Conservation (phyloP, 2,329 filamentous ascomycete species). For the Ceratocystis lukuohia region DNA sequence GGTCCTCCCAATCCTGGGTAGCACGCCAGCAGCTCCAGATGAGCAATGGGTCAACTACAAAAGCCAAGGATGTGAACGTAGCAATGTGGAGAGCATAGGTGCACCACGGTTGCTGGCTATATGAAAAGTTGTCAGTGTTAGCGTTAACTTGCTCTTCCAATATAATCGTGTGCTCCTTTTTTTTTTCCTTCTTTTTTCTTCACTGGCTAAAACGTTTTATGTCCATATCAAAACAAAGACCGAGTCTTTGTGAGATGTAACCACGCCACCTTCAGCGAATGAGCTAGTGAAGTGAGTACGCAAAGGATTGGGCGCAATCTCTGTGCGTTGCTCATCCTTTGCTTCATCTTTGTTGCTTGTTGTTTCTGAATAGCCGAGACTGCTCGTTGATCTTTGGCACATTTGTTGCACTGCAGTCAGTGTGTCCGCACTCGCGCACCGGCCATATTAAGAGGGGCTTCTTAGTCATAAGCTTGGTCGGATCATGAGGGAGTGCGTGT, state of each 20-base stretch:
- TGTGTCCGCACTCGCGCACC: not conserved
- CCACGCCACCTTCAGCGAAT: not conserved
- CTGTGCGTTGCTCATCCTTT: not conserved
- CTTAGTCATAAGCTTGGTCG: conserved; percentile 20
- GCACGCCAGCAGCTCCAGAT: conserved; percentile 57
- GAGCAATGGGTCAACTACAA: conserved; percentile 62
- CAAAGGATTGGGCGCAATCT: not conserved
- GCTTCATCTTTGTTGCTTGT: not conserved
- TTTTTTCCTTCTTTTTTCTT: not conserved
- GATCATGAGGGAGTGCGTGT: conserved; percentile 19
- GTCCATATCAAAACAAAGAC: not conserved
- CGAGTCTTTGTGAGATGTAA: not conserved
- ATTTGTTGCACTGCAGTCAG: not conserved
- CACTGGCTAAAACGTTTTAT: not conserved
- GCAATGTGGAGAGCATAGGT: conserved; percentile 87
- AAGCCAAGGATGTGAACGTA: conserved; percentile 78
- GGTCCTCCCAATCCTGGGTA: conserved; percentile 45
- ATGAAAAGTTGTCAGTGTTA: conserved; percentile 3
- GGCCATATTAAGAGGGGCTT: conserved; percentile 13
- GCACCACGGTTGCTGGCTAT: conserved; percentile 81
- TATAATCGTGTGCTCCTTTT: too few relatives aligned
- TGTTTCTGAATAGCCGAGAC: not conserved
- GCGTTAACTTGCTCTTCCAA: not conserved
- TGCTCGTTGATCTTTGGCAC: not conserved
- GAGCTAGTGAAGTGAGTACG: not conserved